Evolutionary conservation across 371 early-diverging fungal genomes (phyloP).

Genomic region (Syncephalastrum monosporum): DNA sequence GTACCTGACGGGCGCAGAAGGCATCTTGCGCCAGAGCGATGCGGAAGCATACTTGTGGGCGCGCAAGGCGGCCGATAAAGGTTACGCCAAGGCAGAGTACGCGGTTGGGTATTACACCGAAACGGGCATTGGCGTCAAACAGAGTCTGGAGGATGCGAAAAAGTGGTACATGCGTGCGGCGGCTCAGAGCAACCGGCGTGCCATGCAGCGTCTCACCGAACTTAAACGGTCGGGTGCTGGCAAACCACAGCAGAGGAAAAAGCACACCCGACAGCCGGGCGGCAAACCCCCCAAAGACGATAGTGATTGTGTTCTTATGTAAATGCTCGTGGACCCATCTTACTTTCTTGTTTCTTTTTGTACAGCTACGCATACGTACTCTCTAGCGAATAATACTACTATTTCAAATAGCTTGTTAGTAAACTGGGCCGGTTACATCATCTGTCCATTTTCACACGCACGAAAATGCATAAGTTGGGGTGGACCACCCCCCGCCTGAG

Average conservation of each 20-base stretch:
- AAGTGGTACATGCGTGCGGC: constrained; percentile 81
- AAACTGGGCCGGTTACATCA: too few relatives aligned
- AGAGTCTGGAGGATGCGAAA: constrained; percentile 70
- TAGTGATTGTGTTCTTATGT: constrained; percentile 46
- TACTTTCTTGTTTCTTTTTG: neutral
- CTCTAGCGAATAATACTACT: neutral
- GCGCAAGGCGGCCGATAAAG: constrained; percentile 80
- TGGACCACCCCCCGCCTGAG: too few relatives aligned
- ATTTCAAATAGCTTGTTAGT: too few relatives aligned
- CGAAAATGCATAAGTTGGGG: too few relatives aligned
- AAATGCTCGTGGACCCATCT: neutral
- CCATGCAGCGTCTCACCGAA: constrained; percentile 73
- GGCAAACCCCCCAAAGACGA: constrained; percentile 31
- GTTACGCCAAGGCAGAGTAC: constrained; percentile 84
- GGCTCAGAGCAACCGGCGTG: constrained; percentile 70
- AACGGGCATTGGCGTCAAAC: constrained; percentile 72
- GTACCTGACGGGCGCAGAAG: constrained; percentile 87
- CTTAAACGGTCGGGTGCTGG: constrained; percentile 62
- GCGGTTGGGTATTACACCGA: constrained; percentile 88
- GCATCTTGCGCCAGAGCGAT: constrained; percentile 77
- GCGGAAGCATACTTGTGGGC: constrained; percentile 89
- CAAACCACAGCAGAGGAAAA: constrained; percentile 25
- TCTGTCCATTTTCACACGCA: too few relatives aligned
- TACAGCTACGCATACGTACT: neutral
- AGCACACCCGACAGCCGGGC: constrained; percentile 33